Base-by-base conservation (phyloP, 257 asterid species). In the Jacaranda copaia region DNA sequence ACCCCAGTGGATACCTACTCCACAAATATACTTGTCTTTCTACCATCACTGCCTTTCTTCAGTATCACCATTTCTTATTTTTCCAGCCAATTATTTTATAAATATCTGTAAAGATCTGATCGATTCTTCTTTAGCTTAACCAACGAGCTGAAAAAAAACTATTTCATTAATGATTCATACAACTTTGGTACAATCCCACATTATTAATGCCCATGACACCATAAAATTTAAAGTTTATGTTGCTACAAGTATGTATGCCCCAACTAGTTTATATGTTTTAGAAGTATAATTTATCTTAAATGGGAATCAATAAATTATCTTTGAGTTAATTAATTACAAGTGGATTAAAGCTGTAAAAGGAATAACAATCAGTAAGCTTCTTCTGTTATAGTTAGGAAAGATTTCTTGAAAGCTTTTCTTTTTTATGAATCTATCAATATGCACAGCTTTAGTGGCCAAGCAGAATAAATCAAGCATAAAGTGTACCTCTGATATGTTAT, bases 41-140 rank as follows among this genome's bases (percentile, higher is more conserved):
- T 25, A 25, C 32, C 2, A 25, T 25, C 38, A 51, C 14, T 55
- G n/a, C 63, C 46, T 49, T 68, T n/a, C 43, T 60, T 20, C 15
- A 13, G n/a, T 70, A 13, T 42, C 32, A 48, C 43, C 58, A 73
- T 77, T 49, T 65, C 76, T 77, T 80, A 49, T 81, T 66, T 59
- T 8, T 35, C 77, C 15, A n/a, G 69, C 82, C 52, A 43, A 62
- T 63, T 40, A 70, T 78, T 74, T 70, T 63, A 48, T n/a, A 49
- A 71, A 36, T 45, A 72, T 67, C 61, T 55, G 38, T 10, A 32
- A 55, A 76, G 78, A 76, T 61, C 42, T 68, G 66, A n/a, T n/a
- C n/a, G n/a, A 83, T 73, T 72, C 81, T 52, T 67, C 35, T 36
- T 70, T 48, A 38, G 68, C 68, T 66, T 19, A 71, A 3, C 14